Base-by-base conservation (phyloP, 176 grass and related monocot genomes). In the Oryza glumipatula region DNA sequence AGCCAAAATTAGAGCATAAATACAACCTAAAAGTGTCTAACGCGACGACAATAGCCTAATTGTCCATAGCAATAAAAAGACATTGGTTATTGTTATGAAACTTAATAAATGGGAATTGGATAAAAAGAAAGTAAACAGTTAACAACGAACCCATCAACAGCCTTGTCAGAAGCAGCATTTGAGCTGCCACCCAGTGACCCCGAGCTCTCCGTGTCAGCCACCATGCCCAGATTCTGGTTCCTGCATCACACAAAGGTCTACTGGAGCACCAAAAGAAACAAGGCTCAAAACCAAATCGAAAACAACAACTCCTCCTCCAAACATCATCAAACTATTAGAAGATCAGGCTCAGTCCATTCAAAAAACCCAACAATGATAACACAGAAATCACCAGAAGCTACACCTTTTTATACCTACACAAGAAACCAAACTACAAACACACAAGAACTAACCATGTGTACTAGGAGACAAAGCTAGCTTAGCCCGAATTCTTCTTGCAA, bases 141-240 rank as follows among this genome's bases (percentile, higher is more conserved):
- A 76, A 26, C 30, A 24, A 70, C 84, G 9, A 85, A 92, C 92
- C 89, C 84, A 43, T 81, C 68, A 32, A 51, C 17, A 6, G 64
- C 49, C 48, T 60, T 73, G 21, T 80, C 84, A 0, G 78, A 66
- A 44, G 84, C 17, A 64, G 66, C 80, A 58, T 79, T 87, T 47
- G 80, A 79, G 71, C 70, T 80, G 56, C 82, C 76, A 73, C 65
- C 70, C 68, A 84, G 51, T 43, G 89, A 89, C 83, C 77, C 67
- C 2, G 84, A 78, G 71, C 83, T 85, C 49, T 89, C 78, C 19
- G 78, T 67, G 19, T 87, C 84, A 80, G 70, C 89, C 80, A 83
- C 89, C 89, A 92, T 89, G 45, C 81, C 77, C 72, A 60, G 68
- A 83, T 45, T 89, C 22, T 60, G 78, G 23, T 76, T 82, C 17